Conservation (phyloP, 345 rosid genomes). For the Noccaea caerulescens region DNA sequence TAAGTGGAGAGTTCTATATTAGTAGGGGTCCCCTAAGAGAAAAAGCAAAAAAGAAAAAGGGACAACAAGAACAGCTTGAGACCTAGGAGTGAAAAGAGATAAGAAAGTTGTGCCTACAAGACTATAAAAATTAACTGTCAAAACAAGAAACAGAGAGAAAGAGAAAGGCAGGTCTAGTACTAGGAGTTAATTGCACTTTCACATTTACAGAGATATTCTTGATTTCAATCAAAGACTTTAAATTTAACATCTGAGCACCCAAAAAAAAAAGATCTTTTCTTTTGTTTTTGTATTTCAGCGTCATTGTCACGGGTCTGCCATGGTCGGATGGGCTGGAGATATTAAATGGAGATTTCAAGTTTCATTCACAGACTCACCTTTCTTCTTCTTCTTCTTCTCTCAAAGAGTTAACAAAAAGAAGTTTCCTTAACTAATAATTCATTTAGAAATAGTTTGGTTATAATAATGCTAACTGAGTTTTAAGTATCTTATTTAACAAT, state of each 20-base stretch:
- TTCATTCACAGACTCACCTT: slow-evolving; percentile 49
- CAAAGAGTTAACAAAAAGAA: slow-evolving; percentile 29
- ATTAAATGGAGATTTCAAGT: slow-evolving; percentile 44
- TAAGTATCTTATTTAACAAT: not conserved
- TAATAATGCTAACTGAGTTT: slow-evolving; percentile 21
- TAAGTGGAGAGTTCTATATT: slow-evolving; percentile 17
- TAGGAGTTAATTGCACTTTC: slow-evolving; percentile 31
- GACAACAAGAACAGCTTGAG: slow-evolving; percentile 43
- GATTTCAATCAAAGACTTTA: slow-evolving; percentile 32
- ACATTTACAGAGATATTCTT: slow-evolving; percentile 40
- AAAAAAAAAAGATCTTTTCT: not conserved
- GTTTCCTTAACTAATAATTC: slow-evolving; percentile 38
- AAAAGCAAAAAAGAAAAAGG: slow-evolving; percentile 33
- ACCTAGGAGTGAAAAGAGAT: slow-evolving; percentile 40
- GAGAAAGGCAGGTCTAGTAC: slow-evolving; percentile 20
- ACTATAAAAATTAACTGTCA: slow-evolving; percentile 36
- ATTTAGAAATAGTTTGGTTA: not conserved
- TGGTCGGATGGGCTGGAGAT: slow-evolving; percentile 66
- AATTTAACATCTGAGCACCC: not conserved
- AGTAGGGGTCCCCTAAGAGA: slow-evolving; percentile 40
- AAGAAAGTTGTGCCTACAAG: slow-evolving; percentile 41
- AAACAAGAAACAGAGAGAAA: slow-evolving; percentile 18
- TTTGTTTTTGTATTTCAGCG: slow-evolving; percentile 39
- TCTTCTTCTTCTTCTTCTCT: slow-evolving; percentile 33
- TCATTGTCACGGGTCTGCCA: slow-evolving; percentile 78